Base-by-base conservation (phyloP, 2,329 filamentous ascomycete genomes). In the Aspergillus hiratsukae region DNA sequence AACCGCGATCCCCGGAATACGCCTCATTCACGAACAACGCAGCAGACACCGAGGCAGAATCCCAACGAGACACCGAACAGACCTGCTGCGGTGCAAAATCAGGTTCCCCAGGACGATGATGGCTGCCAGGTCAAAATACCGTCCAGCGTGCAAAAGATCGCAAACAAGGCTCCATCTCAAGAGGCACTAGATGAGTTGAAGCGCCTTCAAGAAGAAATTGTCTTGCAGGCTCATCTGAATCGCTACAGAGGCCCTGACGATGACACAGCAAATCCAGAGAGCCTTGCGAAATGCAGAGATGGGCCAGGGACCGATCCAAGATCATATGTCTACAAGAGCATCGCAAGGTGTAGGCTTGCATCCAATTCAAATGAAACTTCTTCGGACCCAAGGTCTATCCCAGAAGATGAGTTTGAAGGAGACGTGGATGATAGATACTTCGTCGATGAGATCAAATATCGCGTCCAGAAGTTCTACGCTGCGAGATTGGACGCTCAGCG, bases 261-360 rank as follows among this genome's bases (percentile, higher is more conserved):
- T 10, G 31, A 52, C 17, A 55, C 55, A 4, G 58, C 64, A 2
- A 57, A 60, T 31, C 64, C 62, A 7, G 64, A 69, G 45, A 41
- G 55, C 11, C 61, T 70, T 25, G 41, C 50, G 5, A 63, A 53
- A 25, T 66, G 61, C n/a, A 61, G 68, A 52, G 57, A 67, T 19
- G 70, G 71, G 17, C 64, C 67, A 25, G 70, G 69, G 3, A 61
- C 60, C 0, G 62, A 72, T 49, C 59, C 57, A 14, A 45, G 48
- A 7, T 68, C 67, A 14, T 43, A 55, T 14, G 50, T 67, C 9
- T 66, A 64, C 49, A 25, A 58, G 9, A 31, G 52, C 6, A 61
- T 70, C 21, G 55, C 41, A 27, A 53, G 52, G 17, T 23, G 52
- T 41, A 55, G 60, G 40, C 40, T 49, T 19, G 37, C 50, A 40